Conservation (phyloP, 2,329 filamentous ascomycete genomes). For the Leptographium lundbergii region DNA sequence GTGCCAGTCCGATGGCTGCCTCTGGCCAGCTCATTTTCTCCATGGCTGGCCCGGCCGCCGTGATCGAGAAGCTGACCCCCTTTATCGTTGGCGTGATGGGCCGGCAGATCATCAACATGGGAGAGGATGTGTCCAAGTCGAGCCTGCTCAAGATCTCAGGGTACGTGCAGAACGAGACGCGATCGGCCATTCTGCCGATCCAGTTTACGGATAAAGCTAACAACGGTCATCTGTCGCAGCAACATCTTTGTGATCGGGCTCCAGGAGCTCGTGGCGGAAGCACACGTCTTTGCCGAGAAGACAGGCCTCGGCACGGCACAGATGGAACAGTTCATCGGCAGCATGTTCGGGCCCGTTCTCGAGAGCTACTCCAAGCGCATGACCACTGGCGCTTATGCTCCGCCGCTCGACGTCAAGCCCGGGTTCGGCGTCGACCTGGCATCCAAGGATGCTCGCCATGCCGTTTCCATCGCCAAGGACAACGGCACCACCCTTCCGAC, state of each 20-base stretch:
- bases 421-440: constrained; percentile 3
- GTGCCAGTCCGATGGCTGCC: background rate
- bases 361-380: constrained; percentile 6
- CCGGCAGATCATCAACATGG: constrained; percentile 2
- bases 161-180: background rate
- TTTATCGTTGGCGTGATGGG: constrained; percentile 3
- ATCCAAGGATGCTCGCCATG: constrained; percentile 2
- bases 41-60: background rate
- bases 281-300: constrained; percentile 6
- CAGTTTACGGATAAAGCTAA: background rate
- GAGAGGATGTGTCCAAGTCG: constrained; percentile 2
- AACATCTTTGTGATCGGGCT: constrained; percentile 3
- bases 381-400: background rate
- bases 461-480: background rate
- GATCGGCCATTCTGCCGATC: no score
- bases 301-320: background rate
- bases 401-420: background rate
- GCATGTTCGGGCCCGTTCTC: constrained; percentile 2
- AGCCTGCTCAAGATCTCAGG: constrained; percentile 5
- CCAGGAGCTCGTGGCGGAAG: constrained; percentile 1
- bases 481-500: constrained; percentile 1
- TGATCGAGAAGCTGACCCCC: background rate
- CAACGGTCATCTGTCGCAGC: background rate
- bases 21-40: background rate
- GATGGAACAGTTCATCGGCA: background rate